Evolutionary conservation across 768 basidiomycete genomes (phyloP).

Genomic region (Multifurca ochricompacta): DNA sequence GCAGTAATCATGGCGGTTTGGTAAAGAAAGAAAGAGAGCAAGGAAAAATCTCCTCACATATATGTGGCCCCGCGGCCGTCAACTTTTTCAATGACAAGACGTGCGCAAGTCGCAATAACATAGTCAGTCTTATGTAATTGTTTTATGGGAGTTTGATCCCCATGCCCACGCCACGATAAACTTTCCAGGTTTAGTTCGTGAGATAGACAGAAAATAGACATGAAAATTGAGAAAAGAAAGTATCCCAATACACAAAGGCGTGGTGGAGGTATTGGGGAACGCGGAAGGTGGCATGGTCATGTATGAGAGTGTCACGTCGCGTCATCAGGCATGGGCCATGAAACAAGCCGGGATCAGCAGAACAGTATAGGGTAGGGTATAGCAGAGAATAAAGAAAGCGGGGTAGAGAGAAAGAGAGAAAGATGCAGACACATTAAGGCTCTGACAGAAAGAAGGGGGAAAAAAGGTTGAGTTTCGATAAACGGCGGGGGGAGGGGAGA

Average conservation of each 20-base stretch:
- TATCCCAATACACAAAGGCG: conserved; percentile 3
- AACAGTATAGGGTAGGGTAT: conserved; percentile 24
- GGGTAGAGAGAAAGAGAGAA: background rate
- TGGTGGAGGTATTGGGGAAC: background rate
- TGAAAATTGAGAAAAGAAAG: background rate
- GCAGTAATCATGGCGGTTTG: background rate
- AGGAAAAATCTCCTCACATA: background rate
- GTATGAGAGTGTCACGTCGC: conserved; percentile 4
- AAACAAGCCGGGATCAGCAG: conserved; percentile 20
- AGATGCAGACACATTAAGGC: background rate
- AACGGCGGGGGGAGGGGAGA: conserved; percentile 1
- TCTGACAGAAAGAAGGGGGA: conserved; percentile 9
- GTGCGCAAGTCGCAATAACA: background rate
- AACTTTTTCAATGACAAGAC: background rate
- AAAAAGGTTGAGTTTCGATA: background rate
- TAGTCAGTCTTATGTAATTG: conserved; percentile 8
- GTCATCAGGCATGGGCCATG: conserved; percentile 16
- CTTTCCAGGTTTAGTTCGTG: background rate
- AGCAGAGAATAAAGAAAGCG: conserved; percentile 13
- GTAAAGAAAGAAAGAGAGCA: background rate
- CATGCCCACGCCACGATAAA: too few species aligned
- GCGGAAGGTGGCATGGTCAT: conserved; percentile 6
- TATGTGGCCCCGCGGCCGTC: background rate
- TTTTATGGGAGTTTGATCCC: too few species aligned
- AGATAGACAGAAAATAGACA: conserved; percentile 5